These are phyloP conservation scores for Salvia sclarea DNA, from an alignment of 305 asterid genomes.

Conservation along the genomic window DNA sequence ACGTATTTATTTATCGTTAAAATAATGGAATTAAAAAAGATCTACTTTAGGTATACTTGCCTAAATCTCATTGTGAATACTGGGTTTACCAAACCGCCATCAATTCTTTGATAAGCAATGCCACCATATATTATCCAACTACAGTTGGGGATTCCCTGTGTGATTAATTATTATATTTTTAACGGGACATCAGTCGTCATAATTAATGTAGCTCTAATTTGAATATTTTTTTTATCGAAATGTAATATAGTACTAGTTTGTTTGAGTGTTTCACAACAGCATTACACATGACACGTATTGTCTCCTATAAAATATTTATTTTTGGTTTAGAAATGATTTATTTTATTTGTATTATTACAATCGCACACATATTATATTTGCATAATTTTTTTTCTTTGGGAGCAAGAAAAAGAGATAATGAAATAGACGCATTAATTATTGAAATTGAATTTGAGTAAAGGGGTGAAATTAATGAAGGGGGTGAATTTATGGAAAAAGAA, in stretches of 20 bases:
- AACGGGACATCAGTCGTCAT: not conserved
- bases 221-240: not conserved
- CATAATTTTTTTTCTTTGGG: no score
- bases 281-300: no score
- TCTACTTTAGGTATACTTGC: not conserved
- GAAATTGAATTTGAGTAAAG: not conserved
- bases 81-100: not conserved
- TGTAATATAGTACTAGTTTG: not conserved
- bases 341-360: no score
- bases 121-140: not conserved
- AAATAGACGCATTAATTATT: not conserved
- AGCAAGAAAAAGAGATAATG: not conserved
- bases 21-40: not conserved
- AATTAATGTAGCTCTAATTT: not conserved
- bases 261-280: not conserved
- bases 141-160: no score
- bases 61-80: not conserved
- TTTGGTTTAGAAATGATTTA: no score
- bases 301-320: no score
- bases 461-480: conserved; percentile 28
- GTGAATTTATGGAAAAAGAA: not conserved
- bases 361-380: no score
- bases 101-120: not conserved
- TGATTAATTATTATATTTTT: not conserved
- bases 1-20: not conserved